These are phyloP conservation scores for Fragaria iinumae DNA, from an alignment of 306 rosid species.

Conservation along the genomic window DNA sequence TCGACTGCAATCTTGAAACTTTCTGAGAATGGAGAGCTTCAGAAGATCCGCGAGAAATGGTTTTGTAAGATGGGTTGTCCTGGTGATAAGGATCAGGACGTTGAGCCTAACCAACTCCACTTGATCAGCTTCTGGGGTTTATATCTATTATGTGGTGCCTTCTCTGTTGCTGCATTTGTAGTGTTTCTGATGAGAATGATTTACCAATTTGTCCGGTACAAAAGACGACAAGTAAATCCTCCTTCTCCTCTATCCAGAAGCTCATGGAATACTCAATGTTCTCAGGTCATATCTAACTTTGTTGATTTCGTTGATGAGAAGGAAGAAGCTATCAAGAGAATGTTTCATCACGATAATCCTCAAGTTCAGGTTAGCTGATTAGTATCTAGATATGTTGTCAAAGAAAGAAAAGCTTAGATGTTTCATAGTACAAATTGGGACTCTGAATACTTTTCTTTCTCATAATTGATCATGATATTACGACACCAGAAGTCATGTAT, in stretches of 20 bases:
- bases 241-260: slow-evolving; percentile 30
- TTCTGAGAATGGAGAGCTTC: slow-evolving; percentile 75
- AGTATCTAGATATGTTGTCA: not conserved
- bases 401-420: not conserved
- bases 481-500: not conserved
- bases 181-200: slow-evolving; percentile 54
- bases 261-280: slow-evolving; percentile 39
- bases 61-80: slow-evolving; percentile 82
- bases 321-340: slow-evolving; percentile 86
- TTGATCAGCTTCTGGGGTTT: slow-evolving; percentile 93
- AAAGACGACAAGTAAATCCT: slow-evolving; percentile 38
- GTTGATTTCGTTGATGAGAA: slow-evolving; percentile 72
- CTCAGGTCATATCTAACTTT: slow-evolving; percentile 55
- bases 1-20: slow-evolving; percentile 88
- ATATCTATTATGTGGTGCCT: slow-evolving; percentile 52
- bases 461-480: not conserved
- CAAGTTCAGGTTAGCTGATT: slow-evolving; percentile 39
- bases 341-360: slow-evolving; percentile 48
- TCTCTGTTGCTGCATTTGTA: slow-evolving; percentile 44
- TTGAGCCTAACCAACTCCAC: slow-evolving; percentile 59
- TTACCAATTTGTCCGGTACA: slow-evolving; percentile 54
- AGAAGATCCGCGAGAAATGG: slow-evolving; percentile 64
- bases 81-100: slow-evolving; percentile 41
- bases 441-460: not conserved
- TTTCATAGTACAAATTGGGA: not conserved